These are phyloP conservation scores for Ustilago trichophora DNA, from an alignment of 1,284 basidiomycete genomes.

Conservation along the genomic window DNA sequence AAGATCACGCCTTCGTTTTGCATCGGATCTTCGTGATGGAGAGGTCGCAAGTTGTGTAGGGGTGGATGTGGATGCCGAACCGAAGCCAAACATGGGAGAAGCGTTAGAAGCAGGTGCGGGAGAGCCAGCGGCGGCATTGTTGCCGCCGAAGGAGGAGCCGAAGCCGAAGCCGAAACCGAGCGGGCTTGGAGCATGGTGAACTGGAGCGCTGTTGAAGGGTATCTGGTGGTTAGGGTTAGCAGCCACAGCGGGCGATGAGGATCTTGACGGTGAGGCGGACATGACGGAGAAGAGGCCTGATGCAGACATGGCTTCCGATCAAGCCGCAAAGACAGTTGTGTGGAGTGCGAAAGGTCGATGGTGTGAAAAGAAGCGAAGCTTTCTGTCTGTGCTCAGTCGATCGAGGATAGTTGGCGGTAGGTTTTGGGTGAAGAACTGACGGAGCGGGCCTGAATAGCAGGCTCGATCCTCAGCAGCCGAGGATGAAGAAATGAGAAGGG, in stretches of 20 bases:
- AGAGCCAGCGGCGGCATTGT: too few relatives aligned
- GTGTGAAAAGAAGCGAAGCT: too few relatives aligned
- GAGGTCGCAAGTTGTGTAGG: constrained; percentile 2
- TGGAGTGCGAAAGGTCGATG: too few relatives aligned
- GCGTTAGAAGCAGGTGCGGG: constrained; percentile 12
- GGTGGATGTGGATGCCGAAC: neutral
- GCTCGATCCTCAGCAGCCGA: too few relatives aligned
- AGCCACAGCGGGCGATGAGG: constrained; percentile 42
- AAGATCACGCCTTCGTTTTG: constrained; percentile 43
- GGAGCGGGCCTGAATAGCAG: too few relatives aligned
- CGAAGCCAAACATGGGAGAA: constrained; percentile 26
- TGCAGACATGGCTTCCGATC: constrained; percentile 22
- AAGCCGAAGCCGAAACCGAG: constrained; percentile 57
- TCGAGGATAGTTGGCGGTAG: too few relatives aligned
- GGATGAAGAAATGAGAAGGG: too few relatives aligned
- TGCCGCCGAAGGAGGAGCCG: constrained; percentile 47
- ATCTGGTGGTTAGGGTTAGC: constrained; percentile 45
- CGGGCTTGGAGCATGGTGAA: constrained; percentile 52
- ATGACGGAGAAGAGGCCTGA: constrained; percentile 36
- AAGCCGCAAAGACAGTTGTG: too few relatives aligned
- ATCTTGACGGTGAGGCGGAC: constrained; percentile 40
- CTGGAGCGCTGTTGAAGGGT: constrained; percentile 50
- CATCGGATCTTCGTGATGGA: constrained; percentile 32
- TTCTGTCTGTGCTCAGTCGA: too few relatives aligned
- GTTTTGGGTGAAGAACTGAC: too few relatives aligned